Conservation (phyloP, 2,329 filamentous ascomycete species). For the Tetracladium maxilliforme region DNA sequence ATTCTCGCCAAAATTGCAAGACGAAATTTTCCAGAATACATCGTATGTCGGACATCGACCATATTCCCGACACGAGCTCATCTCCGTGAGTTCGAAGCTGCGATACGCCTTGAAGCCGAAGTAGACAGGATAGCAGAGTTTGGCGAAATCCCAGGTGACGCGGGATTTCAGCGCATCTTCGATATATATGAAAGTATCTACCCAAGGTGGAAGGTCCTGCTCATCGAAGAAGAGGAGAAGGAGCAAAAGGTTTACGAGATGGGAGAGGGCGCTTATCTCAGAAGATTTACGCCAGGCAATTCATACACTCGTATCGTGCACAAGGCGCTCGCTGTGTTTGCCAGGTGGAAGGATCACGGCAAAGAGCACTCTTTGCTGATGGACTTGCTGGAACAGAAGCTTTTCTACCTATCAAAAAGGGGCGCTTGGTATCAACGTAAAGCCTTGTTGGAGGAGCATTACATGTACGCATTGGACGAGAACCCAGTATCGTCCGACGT, state of each 20-base stretch:
- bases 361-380: constrained; percentile 61
- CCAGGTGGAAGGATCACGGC: constrained; percentile 65
- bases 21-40: constrained; percentile 76
- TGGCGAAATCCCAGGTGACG: constrained; percentile 51
- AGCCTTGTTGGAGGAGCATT: constrained; percentile 86
- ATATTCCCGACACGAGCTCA: constrained; percentile 68
- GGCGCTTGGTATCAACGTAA: constrained; percentile 95
- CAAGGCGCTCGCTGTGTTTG: constrained; percentile 68
- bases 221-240: constrained; percentile 63
- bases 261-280: constrained; percentile 77
- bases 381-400: constrained; percentile 62
- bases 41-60: constrained; percentile 78
- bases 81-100: constrained; percentile 79
- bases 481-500: constrained; percentile 14
- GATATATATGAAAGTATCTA: constrained; percentile 61
- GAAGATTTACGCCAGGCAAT: constrained; percentile 81
- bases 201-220: constrained; percentile 62
- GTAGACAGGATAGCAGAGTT: constrained; percentile 76
- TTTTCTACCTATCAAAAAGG: constrained; percentile 75
- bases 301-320: constrained; percentile 88
- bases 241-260: constrained; percentile 65
- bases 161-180: constrained; percentile 52
- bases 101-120: constrained; percentile 65
- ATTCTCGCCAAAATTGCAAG: constrained; percentile 83
- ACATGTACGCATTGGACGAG: constrained; percentile 54